Base-by-base conservation (phyloP, 2,329 filamentous ascomycete species). In the Xylariaceae sp. region DNA sequence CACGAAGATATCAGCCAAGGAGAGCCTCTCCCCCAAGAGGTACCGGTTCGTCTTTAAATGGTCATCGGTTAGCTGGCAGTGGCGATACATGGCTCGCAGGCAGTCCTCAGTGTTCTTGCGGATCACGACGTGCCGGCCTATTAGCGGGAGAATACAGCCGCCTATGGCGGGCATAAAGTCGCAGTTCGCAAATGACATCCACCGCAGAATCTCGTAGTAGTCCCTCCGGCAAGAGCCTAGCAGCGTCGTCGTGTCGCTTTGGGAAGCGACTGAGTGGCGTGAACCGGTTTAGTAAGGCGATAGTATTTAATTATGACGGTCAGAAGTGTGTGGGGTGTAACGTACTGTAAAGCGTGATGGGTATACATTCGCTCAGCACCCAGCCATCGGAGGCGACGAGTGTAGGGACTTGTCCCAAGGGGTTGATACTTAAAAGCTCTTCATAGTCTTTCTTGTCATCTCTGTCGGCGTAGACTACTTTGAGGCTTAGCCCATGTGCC, bases 161-260 rank as follows among this genome's bases (percentile, higher is more conserved):
- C 55, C 44, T 10, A 58, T 39, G 21, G 37, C 30, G 18, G 51
- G 55, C 6, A 60, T 32, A 20, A 60, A 32, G 30, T 55, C 55
- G 24, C 30, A 35, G 45, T 60, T 58, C 11, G 45, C 45, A n/a
- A 58, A 54, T n/a, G 58, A 60, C 55, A 60, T 58, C 58, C 58
- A 60, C 10, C 41, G 44, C 32, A 60, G 13, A 36, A 60, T 49
- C 15, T 54, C 24, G 39, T 40, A 40, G 44, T 60, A 51, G 1
- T 55, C 47, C 13, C 37, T 39, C 18, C 43, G 50, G 16, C 18
- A 46, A 6, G 43, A 46, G 13, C 54, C 54, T 8, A 57, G 35
- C 24, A 57, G 54, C 8, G 44, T 50, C n/a, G 54, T 57, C 4
- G 30, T 45, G 26, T 53, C 45, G 27, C 36, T 50, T 23, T 57